These are phyloP conservation scores for Thielaviopsis euricoi DNA, from an alignment of 2,329 filamentous ascomycete species.

Conservation along the genomic window DNA sequence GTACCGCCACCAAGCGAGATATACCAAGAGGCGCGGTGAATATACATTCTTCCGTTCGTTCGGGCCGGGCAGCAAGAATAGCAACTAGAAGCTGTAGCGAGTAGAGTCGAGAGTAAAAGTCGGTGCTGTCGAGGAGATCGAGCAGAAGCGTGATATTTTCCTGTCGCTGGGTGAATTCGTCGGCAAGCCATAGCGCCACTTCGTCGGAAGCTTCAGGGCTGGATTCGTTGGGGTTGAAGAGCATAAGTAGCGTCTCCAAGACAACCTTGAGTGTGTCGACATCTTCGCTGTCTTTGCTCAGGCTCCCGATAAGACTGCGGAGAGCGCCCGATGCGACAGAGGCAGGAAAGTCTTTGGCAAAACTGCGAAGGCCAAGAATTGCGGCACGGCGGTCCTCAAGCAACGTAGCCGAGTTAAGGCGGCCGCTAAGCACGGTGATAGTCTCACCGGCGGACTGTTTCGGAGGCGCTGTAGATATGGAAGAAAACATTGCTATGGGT, in stretches of 20 bases:
- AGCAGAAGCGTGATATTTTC: conserved; percentile 88
- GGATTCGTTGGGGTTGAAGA: conserved; percentile 56
- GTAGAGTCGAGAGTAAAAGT: conserved; percentile 86
- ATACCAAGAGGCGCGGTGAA: conserved; percentile 79
- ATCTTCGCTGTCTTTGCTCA: conserved; percentile 81
- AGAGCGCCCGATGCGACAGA: conserved; percentile 90
- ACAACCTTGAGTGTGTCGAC: conserved; percentile 92
- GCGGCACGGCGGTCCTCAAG: conserved; percentile 89
- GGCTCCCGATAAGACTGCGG: conserved; percentile 66
- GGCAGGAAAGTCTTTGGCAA: conserved; percentile 90
- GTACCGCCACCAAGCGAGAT: conserved; percentile 62
- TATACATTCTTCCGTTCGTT: conserved; percentile 88
- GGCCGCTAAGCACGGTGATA: conserved; percentile 75
- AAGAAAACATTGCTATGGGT: conserved; percentile 34
- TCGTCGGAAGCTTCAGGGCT: conserved; percentile 92
- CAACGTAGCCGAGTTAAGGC: conserved; percentile 75
- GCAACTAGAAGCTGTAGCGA: conserved; percentile 77
- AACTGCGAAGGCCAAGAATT: conserved; percentile 83
- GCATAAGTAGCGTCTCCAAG: conserved; percentile 84
- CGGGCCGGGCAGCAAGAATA: conserved; percentile 69
- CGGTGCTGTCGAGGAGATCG: conserved; percentile 69
- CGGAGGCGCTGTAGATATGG: conserved; percentile 58
- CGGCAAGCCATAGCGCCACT: conserved; percentile 86
- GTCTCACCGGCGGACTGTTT: conserved; percentile 94
- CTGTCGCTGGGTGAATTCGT: conserved; percentile 95